Evolutionary conservation across 2,329 filamentous ascomycete species (phyloP).

Genomic region (Neonectria sp.): DNA sequence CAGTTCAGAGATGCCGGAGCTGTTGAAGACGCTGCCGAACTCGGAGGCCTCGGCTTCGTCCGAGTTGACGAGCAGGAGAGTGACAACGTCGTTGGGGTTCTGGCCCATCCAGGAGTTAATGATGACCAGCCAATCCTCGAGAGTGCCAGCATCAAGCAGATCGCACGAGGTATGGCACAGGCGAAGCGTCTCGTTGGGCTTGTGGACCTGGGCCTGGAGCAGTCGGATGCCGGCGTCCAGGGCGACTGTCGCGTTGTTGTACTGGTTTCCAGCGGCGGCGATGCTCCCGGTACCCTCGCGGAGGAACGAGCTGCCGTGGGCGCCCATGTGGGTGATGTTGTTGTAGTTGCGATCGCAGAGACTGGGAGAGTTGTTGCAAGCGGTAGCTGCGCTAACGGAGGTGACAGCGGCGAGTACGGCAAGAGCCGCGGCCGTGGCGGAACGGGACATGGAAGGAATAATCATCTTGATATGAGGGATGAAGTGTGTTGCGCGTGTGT

Average conservation of each 20-base stretch:
- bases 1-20: slow-evolving; percentile 72
- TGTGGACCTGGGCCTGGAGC: slow-evolving; percentile 80
- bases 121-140: slow-evolving; percentile 74
- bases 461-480: slow-evolving; percentile 35
- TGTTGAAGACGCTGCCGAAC: slow-evolving; percentile 69
- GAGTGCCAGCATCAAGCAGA: slow-evolving; percentile 77
- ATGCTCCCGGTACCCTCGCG: slow-evolving; percentile 74
- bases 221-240: slow-evolving; percentile 80
- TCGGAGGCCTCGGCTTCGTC: slow-evolving; percentile 69
- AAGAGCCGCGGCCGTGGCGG: slow-evolving; percentile 38
- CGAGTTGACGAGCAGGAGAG: slow-evolving; percentile 80
- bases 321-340: slow-evolving; percentile 83
- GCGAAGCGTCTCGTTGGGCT: slow-evolving; percentile 69
- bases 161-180: slow-evolving; percentile 80
- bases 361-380: slow-evolving; percentile 86
- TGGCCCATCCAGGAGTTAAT: slow-evolving; percentile 79
- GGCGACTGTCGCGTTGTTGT: slow-evolving; percentile 79
- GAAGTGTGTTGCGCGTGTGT: slow-evolving; percentile 10
- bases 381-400: slow-evolving; percentile 51
- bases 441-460: slow-evolving; percentile 41
- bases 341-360: slow-evolving; percentile 81
- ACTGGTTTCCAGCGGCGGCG: slow-evolving; percentile 80
- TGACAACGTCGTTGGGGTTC: slow-evolving; percentile 83
- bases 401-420: slow-evolving; percentile 40
- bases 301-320: slow-evolving; percentile 82